These are phyloP conservation scores for Fusarium subtropicale DNA, from an alignment of 2,329 filamentous ascomycete genomes.

Conservation along the genomic window DNA sequence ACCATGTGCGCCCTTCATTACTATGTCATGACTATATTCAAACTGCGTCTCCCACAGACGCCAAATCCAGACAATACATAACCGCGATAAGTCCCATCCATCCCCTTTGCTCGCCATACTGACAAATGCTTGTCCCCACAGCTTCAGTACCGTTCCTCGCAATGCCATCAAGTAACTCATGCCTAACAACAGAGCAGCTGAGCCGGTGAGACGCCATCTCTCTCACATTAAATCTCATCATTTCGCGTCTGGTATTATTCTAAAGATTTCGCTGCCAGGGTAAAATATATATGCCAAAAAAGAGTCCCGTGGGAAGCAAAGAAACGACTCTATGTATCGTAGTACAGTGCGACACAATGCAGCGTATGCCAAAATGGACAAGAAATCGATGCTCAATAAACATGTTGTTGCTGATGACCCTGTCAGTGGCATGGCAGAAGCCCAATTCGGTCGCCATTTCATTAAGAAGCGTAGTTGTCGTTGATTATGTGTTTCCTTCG, in stretches of 20 bases:
- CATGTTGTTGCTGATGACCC: constrained; percentile 5
- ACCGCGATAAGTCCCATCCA: neutral
- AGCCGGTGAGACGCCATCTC: neutral
- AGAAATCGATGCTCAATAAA: constrained; percentile 22
- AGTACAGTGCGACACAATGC: constrained; percentile 27
- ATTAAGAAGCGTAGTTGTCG: constrained; percentile 25
- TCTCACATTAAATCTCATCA: constrained; percentile 20
- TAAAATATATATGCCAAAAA: constrained; percentile 16
- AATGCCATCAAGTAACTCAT: neutral
- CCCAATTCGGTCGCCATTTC: constrained; percentile 4
- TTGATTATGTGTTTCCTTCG: constrained; percentile 39
- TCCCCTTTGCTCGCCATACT: constrained; percentile 10
- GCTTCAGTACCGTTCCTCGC: neutral
- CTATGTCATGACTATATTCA: constrained; percentile 40
- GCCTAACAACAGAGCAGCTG: neutral
- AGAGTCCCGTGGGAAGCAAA: constrained; percentile 21
- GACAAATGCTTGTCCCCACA: neutral
- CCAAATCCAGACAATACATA: constrained; percentile 18
- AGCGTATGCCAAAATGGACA: constrained; percentile 35
- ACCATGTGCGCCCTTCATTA: constrained; percentile 28
- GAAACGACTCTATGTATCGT: constrained; percentile 29
- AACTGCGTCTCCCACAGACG: constrained; percentile 25
- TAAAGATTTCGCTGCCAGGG: constrained; percentile 25
- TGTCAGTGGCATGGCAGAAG: constrained; percentile 4
- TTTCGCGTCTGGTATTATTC: constrained; percentile 17